Percentiles rank a stretch among this genome's conserved stretches.
Conservation (phyloP, 768 basidiomycete genomes). For the Nevesoporus exiguus region DNA sequence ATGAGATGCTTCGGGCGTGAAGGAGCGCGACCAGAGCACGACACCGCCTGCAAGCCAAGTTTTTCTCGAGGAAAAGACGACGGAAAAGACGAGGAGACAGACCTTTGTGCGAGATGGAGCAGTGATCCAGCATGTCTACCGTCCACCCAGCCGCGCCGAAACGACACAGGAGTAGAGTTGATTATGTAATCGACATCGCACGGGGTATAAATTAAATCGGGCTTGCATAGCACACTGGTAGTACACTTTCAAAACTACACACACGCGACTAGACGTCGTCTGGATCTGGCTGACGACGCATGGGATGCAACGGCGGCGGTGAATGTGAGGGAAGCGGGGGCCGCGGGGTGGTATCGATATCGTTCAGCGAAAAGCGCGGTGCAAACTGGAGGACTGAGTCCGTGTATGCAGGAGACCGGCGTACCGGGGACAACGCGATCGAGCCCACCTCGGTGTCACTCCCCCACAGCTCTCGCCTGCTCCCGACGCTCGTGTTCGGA, state of each 20-base stretch:
- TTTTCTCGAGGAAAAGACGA: slow-evolving; percentile 1
- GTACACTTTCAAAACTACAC: slow-evolving; percentile 8
- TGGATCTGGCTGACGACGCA: slow-evolving; percentile 24
- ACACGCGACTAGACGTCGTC: neutral
- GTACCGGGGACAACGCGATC: slow-evolving; percentile 4
- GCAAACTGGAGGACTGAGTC: slow-evolving; percentile 13
- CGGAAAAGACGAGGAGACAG: slow-evolving; percentile 4
- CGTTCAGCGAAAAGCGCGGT: slow-evolving; percentile 14
- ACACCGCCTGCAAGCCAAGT: slow-evolving; percentile 63
- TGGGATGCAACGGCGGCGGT: slow-evolving; percentile 18
- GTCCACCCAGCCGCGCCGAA: neutral
- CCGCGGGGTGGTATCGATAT: neutral
- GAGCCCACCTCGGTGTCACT: slow-evolving; percentile 15
- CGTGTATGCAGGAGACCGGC: neutral
- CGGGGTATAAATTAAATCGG: too few relatives aligned
- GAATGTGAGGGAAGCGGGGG: slow-evolving; percentile 4
- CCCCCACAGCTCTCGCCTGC: slow-evolving; percentile 22
- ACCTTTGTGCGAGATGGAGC: slow-evolving; percentile 95
- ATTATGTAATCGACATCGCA: slow-evolving; percentile 15
- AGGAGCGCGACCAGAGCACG: slow-evolving; percentile 92
- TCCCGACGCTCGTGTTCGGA: slow-evolving; percentile 17
- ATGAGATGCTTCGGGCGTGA: slow-evolving; percentile 79
- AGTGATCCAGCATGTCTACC: slow-evolving; percentile 89
- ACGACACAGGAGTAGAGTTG: neutral
- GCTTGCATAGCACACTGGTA: neutral